These are phyloP conservation scores for Aspergillus intermedius DNA, from an alignment of 2,329 filamentous ascomycete species.

Conservation along the genomic window DNA sequence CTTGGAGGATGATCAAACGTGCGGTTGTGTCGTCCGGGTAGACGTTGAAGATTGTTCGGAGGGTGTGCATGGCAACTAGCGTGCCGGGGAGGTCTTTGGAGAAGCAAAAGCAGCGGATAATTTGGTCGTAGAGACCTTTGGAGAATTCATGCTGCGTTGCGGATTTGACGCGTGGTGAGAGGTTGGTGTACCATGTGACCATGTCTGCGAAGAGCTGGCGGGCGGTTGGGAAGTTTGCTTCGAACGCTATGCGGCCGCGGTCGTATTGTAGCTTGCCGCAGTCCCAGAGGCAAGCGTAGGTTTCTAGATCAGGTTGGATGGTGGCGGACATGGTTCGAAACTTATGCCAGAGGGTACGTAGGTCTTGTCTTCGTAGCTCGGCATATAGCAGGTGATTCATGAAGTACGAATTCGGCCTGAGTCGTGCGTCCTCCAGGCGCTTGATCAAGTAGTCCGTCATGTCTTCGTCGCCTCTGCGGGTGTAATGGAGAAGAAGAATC, in stretches of 20 bases:
- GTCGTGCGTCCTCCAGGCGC: constrained; percentile 56
- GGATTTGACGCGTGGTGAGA: constrained; percentile 25
- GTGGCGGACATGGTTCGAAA: constrained; percentile 51
- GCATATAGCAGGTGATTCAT: constrained; percentile 72
- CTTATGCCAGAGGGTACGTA: constrained; percentile 48
- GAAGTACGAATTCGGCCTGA: constrained; percentile 65
- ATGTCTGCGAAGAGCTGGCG: constrained; percentile 45
- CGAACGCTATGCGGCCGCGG: constrained; percentile 41
- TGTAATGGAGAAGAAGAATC: constrained; percentile 66
- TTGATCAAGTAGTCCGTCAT: constrained; percentile 57
- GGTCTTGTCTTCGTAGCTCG: constrained; percentile 55
- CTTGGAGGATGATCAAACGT: constrained; percentile 44
- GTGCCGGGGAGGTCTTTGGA: constrained; percentile 44
- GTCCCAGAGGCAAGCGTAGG: constrained; percentile 62
- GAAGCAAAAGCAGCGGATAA: constrained; percentile 47
- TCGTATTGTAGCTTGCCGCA: constrained; percentile 45
- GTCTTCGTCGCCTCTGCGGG: constrained; percentile 52
- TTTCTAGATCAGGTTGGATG: constrained; percentile 59
- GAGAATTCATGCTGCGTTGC: constrained; percentile 35
- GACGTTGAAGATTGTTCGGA: constrained; percentile 40
- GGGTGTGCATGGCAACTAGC: constrained; percentile 43
- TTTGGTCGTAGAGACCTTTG: constrained; percentile 46
- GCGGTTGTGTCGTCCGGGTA: constrained; percentile 43
- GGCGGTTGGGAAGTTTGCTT: constrained; percentile 39
- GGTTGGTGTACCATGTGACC: constrained; percentile 38